Base-by-base conservation (phyloP, 140 eudicot species). In the Anethum foeniculum region DNA sequence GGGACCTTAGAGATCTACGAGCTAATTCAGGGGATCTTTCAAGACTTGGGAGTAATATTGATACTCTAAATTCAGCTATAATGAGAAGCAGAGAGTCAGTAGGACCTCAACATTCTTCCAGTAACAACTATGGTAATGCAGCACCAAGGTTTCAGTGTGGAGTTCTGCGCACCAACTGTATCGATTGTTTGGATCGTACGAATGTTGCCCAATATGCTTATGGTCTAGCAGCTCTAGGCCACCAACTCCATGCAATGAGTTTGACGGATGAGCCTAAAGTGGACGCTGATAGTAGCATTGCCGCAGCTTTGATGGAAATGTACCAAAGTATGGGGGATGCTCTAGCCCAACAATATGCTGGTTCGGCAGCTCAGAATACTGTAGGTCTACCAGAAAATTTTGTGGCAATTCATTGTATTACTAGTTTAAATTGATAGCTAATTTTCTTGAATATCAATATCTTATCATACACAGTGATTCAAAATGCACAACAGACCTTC, bases 321-420 rank as follows among this genome's bases (percentile, higher is more conserved):
- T 95, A 95, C 76, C 92, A 89, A 84, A 79, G 87, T 84, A 95
- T 95, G 99, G 99, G 99, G 80, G 99, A 95, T 87, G 97, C 99
- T 77, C 93, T 95, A 78, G 99, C 99, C 16, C 99, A 92, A 77
- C 99, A 95, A 71, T 95, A 95, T 84, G 99, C 97, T 83, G 99
- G 99, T 82, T 95, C 99, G 54, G 99, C 97, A 38, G 99, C 99
- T 69, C 99, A 95, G 86, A 95, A 93, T 80, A 95, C 97, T 56
- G 99, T 95, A 90, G 58, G 87, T 80, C 36, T 64, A 44, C 84
- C 39, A 77, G 62, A 34, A 43, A 41, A n/a, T 81, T 77, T 74
- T 76, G 68, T n/a, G 68, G 73, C 43, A 56, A 47, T 10, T 23
- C 49, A 74, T 23, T 2, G 34, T 11, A 62, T 10, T 62, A 62